Evolutionary conservation across 78 protist species (phyloP).

Genomic region (Acrasis kona): DNA sequence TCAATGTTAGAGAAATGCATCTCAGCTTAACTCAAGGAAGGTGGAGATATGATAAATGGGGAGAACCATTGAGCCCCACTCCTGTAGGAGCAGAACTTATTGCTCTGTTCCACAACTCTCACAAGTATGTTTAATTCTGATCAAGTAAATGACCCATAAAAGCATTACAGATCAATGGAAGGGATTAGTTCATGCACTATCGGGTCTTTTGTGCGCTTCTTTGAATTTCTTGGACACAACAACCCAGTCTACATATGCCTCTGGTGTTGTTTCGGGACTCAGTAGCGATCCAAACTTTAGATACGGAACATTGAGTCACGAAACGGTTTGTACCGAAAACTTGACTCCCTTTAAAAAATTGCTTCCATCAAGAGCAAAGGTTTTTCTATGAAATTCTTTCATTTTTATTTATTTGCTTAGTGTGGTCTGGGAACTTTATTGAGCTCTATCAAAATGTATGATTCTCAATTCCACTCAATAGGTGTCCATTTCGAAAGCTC

Average conservation of each 20-base stretch:
- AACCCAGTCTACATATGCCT: not conserved
- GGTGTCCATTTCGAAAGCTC: not conserved
- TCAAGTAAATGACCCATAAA: too few relatives aligned
- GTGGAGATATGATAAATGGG: not conserved
- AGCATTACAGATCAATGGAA: not conserved
- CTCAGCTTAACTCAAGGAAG: not conserved
- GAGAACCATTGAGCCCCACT: not conserved
- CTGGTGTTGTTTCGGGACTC: not conserved
- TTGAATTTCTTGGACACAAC: not conserved
- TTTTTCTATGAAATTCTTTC: too few relatives aligned
- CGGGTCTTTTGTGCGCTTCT: not conserved
- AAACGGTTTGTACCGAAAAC: not conserved
- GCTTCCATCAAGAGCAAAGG: not conserved
- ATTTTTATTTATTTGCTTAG: too few relatives aligned
- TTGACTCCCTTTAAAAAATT: not conserved
- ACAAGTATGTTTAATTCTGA: too few relatives aligned
- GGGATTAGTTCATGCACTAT: not conserved
- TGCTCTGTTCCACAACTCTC: too few relatives aligned
- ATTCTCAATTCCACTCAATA: not conserved
- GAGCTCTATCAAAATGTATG: not conserved
- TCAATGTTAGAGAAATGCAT: not conserved
- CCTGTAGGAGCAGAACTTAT: slow-evolving; percentile 1
- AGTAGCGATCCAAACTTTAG: not conserved
- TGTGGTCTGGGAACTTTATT: not conserved
- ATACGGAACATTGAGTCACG: not conserved